Conservation (phyloP, 1,284 basidiomycete genomes). For the Termitomyces sp. region DNA sequence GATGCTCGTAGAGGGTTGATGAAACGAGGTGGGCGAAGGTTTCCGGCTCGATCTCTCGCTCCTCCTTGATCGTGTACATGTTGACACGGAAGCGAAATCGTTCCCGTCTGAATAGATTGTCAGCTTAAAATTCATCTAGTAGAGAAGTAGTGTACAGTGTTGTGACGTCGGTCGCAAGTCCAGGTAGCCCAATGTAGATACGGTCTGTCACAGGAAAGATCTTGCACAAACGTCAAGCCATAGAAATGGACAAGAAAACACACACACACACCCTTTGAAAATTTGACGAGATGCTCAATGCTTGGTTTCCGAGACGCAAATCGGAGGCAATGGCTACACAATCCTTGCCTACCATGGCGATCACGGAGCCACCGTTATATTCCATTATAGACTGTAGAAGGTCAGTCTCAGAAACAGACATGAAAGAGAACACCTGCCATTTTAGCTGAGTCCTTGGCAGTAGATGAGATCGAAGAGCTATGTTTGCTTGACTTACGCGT, state of each 20-base stretch:
- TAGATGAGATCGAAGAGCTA: not conserved
- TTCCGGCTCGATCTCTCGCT: constrained; percentile 93
- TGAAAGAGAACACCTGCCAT: constrained; percentile 31
- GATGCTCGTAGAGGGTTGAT: constrained; percentile 94
- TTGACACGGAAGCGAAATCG: constrained; percentile 92
- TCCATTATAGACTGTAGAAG: constrained; percentile 71
- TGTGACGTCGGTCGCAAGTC: constrained; percentile 89
- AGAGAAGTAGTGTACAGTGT: constrained; percentile 65
- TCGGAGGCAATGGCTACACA: constrained; percentile 99
- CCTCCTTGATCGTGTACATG: constrained; percentile 99
- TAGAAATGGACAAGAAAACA: not conserved
- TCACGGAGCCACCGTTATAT: constrained; percentile 93
- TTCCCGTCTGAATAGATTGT: constrained; percentile 59
- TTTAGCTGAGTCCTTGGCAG: constrained; percentile 21
- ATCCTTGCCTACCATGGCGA: constrained; percentile 99
- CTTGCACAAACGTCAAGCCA: constrained; percentile 35
- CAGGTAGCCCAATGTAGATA: constrained; percentile 89
- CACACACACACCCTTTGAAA: constrained; percentile 79
- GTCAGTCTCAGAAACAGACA: not conserved
- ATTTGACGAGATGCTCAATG: constrained; percentile 85
- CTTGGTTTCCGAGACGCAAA: constrained; percentile 87
- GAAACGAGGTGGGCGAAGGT: constrained; percentile 96
- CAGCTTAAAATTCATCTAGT: not conserved
- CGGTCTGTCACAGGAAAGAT: constrained; percentile 94
- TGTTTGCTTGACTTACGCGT: constrained; percentile 24